phyloP scores from a whole-genome alignment of 2,329 filamentous ascomycete genomes.

The Microcyclosporella mali region DNA sequence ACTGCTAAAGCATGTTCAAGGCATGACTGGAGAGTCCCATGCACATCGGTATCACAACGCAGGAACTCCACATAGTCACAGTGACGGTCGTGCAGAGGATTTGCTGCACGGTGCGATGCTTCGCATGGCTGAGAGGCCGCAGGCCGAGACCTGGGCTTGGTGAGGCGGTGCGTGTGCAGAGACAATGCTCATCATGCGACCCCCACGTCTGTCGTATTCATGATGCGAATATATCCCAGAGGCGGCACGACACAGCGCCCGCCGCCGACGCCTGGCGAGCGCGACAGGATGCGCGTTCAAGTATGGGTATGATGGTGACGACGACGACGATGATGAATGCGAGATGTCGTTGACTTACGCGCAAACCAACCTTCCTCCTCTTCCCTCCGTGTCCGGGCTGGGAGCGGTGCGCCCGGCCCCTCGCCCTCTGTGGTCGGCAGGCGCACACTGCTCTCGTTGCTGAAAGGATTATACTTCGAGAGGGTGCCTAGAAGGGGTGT shows the following conservation, averaged over 20 bases:
- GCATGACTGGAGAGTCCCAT: conserved; percentile 16
- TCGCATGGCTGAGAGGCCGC: conserved; percentile 14
- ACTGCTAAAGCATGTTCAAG: conserved; percentile 6
- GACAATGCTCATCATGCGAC: conserved; percentile 13
- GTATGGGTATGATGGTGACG: not conserved
- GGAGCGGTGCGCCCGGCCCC: conserved; percentile 70
- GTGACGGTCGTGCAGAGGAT: conserved; percentile 5
- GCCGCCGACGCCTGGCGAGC: conserved; percentile 6
- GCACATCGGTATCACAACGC: conserved; percentile 20
- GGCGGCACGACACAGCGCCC: conserved; percentile 4
- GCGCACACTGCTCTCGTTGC: conserved; percentile 77
- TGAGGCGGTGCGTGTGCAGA: conserved; percentile 1
- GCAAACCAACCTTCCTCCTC: conserved; percentile 96
- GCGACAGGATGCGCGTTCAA: not conserved
- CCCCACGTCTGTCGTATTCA: conserved; percentile 16
- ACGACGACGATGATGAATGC: no score
- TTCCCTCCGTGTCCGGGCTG: conserved; percentile 75
- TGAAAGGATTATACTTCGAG: conserved; percentile 82
- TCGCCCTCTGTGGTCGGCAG: conserved; percentile 79
- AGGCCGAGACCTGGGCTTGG: conserved; percentile 10
- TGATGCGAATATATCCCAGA: conserved; percentile 16
- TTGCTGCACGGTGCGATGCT: conserved; percentile 18
- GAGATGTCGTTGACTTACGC: conserved; percentile 57
- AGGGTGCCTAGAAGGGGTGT: conserved; percentile 69
- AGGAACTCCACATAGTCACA: conserved; percentile 25